phyloP scores from a whole-genome alignment of 2,329 filamentous ascomycete species.

The Trichophyton simii region DNA sequence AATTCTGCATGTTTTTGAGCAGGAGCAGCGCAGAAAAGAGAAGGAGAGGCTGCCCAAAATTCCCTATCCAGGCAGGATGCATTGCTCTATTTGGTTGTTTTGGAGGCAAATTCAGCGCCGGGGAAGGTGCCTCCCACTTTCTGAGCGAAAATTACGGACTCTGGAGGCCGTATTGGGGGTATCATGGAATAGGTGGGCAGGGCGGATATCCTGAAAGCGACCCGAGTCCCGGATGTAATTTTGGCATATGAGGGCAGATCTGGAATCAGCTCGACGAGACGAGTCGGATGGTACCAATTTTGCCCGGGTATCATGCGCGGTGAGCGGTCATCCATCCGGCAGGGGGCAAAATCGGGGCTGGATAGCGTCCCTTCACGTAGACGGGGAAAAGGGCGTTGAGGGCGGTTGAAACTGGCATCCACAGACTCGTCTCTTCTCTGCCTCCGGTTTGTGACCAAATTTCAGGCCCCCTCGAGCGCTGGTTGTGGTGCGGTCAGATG shows the following conservation, averaged over 20 bases:
- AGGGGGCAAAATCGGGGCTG: not conserved
- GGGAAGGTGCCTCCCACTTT: slow-evolving; percentile 10
- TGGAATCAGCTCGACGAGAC: not conserved
- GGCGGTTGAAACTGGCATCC: not conserved
- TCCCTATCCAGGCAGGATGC: slow-evolving; percentile 5
- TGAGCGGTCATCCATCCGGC: not conserved
- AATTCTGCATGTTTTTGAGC: slow-evolving; percentile 4
- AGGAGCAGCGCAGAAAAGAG: not conserved
- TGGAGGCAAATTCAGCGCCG: not conserved
- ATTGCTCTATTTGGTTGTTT: not conserved
- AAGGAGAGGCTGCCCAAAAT: not conserved
- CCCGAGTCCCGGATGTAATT: slow-evolving; percentile 8
- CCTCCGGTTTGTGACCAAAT: not conserved
- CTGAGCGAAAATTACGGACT: slow-evolving; percentile 3
- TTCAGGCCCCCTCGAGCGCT: not conserved
- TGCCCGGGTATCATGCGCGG: not conserved
- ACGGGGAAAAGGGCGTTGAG: not conserved
- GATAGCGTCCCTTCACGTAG: not conserved
- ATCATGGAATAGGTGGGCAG: not conserved
- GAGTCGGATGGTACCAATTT: slow-evolving; percentile 7
- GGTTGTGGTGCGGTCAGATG: not conserved
- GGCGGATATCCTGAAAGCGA: not conserved
- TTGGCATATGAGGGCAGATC: not conserved
- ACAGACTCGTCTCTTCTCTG: not conserved
- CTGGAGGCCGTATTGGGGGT: slow-evolving; percentile 3